These are phyloP conservation scores for Septoria petroselini DNA, from an alignment of 2,329 filamentous ascomycete species.

Conservation along the genomic window DNA sequence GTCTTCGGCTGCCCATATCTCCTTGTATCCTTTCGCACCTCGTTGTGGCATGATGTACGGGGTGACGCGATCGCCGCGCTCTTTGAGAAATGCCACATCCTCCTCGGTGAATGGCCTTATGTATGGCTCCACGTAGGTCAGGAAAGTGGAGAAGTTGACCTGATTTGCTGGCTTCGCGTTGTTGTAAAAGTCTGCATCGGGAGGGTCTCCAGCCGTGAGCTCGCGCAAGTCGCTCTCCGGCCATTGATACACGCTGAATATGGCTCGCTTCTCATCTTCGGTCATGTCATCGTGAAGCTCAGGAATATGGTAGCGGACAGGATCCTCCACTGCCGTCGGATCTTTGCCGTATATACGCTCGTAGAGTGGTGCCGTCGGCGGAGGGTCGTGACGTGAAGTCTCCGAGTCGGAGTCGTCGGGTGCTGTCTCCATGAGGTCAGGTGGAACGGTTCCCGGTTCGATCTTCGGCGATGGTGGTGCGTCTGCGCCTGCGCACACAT, in stretches of 20 bases:
- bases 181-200: constrained; percentile 85
- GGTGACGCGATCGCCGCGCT: constrained; percentile 73
- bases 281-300: constrained; percentile 70
- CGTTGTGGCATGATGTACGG: constrained; percentile 85
- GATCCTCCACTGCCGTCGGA: constrained; percentile 84
- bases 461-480: constrained; percentile 36
- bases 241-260: constrained; percentile 83
- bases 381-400: constrained; percentile 54
- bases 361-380: constrained; percentile 64
- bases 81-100: constrained; percentile 86
- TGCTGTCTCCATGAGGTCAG: constrained; percentile 57
- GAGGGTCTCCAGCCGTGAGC: constrained; percentile 81
- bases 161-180: constrained; percentile 90
- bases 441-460: constrained; percentile 31
- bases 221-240: constrained; percentile 77
- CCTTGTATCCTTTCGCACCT: constrained; percentile 79
- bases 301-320: constrained; percentile 90
- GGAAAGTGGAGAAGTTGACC: constrained; percentile 89
- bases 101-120: constrained; percentile 88
- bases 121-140: constrained; percentile 87
- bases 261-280: constrained; percentile 79
- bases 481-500: constrained; percentile 25
- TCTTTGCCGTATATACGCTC: constrained; percentile 85
- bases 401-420: constrained; percentile 58
- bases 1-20: constrained; percentile 93